phyloP scores from a whole-genome alignment of 179 eudicot genomes.

The Spergularia azorica region DNA sequence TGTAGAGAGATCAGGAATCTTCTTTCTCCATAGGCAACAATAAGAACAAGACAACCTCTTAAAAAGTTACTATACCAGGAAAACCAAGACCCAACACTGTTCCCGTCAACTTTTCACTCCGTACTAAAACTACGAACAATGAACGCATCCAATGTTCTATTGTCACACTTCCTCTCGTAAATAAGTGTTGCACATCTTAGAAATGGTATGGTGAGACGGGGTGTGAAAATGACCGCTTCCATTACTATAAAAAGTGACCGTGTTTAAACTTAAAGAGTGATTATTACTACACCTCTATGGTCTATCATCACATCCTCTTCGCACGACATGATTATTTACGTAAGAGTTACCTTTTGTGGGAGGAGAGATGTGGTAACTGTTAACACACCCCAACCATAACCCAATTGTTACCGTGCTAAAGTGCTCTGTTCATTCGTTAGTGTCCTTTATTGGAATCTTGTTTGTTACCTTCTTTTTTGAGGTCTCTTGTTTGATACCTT shows the following conservation, averaged over 20 bases:
- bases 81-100: conserved; percentile 17
- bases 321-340: no score
- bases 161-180: not conserved
- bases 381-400: not conserved
- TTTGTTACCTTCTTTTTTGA: not conserved
- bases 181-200: not conserved
- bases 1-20: conserved; percentile 29
- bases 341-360: no score
- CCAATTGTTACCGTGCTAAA: not conserved
- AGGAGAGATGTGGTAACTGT: not conserved
- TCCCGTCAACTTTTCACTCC: conserved; percentile 9
- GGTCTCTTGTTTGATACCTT: conserved; percentile 14
- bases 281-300: not conserved
- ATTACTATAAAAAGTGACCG: no score
- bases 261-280: not conserved
- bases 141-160: no score
- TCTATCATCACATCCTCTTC: no score
- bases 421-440: not conserved
- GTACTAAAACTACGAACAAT: not conserved
- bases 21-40: conserved; percentile 27
- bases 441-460: not conserved
- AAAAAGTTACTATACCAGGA: conserved; percentile 9
- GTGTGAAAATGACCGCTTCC: no score
- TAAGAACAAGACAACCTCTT: conserved; percentile 29
- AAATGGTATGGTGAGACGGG: no score